Conservation (phyloP, 345 rosid species). For the Boechera retrofracta region DNA sequence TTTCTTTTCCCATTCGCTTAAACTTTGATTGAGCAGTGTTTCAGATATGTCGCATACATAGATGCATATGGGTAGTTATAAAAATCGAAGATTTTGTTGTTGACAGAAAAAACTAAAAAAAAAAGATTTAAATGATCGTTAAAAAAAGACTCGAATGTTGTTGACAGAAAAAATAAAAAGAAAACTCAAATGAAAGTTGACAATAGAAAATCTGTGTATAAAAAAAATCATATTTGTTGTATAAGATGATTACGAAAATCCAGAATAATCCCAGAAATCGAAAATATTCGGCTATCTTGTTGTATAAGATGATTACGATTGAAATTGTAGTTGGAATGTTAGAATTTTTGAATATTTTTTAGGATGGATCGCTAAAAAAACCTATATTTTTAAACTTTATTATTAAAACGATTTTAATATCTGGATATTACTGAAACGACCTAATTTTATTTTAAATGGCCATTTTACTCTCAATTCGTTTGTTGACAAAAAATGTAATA, state of each 20-base stretch:
- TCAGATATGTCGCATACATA: constrained; percentile 26
- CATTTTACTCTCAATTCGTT: too few relatives aligned
- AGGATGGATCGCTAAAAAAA: too few relatives aligned
- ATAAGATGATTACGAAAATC: neutral
- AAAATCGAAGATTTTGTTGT: too few relatives aligned
- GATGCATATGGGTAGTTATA: too few relatives aligned
- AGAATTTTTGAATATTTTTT: neutral
- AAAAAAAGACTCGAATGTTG: too few relatives aligned
- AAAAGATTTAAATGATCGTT: neutral
- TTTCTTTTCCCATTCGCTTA: constrained; percentile 34
- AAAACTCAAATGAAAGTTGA: neutral
- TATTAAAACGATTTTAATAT: too few relatives aligned
- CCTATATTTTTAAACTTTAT: too few relatives aligned
- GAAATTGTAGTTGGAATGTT: neutral
- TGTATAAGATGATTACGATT: neutral
- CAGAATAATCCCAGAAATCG: neutral
- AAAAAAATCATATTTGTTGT: too few relatives aligned
- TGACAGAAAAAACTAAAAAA: too few relatives aligned
- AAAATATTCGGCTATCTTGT: neutral
- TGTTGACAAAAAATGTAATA: too few relatives aligned
- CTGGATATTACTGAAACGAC: too few relatives aligned
- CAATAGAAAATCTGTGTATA: neutral
- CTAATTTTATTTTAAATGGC: too few relatives aligned
- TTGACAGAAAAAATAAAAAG: neutral
- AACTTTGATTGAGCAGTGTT: constrained; percentile 7